Percentiles rank a stretch among this genome's conserved stretches.
phyloP scores from a whole-genome alignment of 2,329 filamentous ascomycete species.

The Colletotrichum zoysiae region DNA sequence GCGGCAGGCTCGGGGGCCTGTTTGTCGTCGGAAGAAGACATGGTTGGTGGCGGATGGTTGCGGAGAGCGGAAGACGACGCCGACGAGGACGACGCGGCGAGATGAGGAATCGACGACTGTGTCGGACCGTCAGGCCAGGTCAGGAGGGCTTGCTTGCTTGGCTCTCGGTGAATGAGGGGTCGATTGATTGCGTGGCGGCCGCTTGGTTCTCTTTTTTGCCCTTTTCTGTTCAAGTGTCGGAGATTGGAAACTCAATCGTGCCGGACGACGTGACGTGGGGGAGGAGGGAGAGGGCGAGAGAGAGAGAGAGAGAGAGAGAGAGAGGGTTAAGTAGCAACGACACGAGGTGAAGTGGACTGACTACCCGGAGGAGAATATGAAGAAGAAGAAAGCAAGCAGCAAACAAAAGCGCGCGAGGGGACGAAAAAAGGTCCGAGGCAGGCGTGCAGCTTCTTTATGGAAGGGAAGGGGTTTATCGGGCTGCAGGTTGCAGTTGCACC shows the following conservation, averaged over 20 bases:
- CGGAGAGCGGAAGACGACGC: background rate
- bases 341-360: background rate
- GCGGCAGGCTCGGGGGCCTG: slow-evolving; percentile 18
- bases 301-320: too few species aligned
- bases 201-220: slow-evolving; percentile 6
- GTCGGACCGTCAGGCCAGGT: background rate
- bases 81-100: background rate
- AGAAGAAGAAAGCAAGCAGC: background rate
- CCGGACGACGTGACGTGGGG: too few species aligned
- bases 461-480: slow-evolving; percentile 33
- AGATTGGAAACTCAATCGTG: slow-evolving; percentile 33
- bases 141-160: background rate
- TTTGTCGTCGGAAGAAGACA: slow-evolving; percentile 36
- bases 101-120: background rate
- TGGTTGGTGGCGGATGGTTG: slow-evolving; percentile 22
- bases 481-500: slow-evolving; percentile 40
- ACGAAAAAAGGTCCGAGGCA: background rate
- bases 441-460: slow-evolving; percentile 33
- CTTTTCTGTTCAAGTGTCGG: slow-evolving; percentile 14
- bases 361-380: background rate
- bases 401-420: background rate
- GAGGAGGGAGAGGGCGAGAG: too few species aligned
- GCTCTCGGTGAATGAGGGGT: background rate
- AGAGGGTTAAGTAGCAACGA: slow-evolving; percentile 5
- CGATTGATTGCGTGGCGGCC: background rate